Base-by-base conservation (phyloP, 176 grass and related monocot genomes). In the Oryza meyeriana region DNA sequence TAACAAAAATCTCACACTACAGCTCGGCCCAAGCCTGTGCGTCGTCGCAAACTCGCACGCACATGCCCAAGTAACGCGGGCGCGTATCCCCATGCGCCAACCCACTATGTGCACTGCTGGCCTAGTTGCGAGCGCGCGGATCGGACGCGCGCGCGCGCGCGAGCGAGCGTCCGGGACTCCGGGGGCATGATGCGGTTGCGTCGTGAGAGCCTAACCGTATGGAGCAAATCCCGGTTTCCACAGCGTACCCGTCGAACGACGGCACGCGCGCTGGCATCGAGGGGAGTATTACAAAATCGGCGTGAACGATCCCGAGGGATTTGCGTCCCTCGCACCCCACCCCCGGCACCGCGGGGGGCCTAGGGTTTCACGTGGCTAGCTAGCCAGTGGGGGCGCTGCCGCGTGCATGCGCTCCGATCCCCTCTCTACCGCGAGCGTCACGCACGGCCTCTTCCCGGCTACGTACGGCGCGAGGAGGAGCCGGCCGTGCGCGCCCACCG, bases 31-130 rank as follows among this genome's bases (percentile, higher is more conserved):
- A 87, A 92, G 87, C 89, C 62, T 78, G 77, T 66, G 68, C 48
- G n/a, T n/a, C n/a, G 40, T 71, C 66, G 74, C 87, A 78, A 75
- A 77, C 84, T 87, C 86, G 87, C 81, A 97, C 89, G 94, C 90
- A 91, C 93, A 93, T 93, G 88, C 74, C 64, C 67, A 33, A 50
- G 82, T 31, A 28, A 78, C 45, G 61, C 50, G 63, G 50, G 55
- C 55, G n/a, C 55, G n/a, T 11, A 59, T 11, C n/a, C n/a, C 55
- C 2, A 59, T 1, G 55, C 20, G 55, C 55, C 55, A 59, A 59
- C n/a, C 55, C 55, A 9, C 55, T 25, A 25, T 7, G 55, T 8
- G 48, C 44, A 6, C 39, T 41, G 39, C 45, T 6, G 4, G 13
- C 42, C 42, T 45, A 12, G 42, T 45, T 44, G 47, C 16, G 17